Conservation (phyloP, 23 red algal genomes). For the Agarophyton chilense region DNA sequence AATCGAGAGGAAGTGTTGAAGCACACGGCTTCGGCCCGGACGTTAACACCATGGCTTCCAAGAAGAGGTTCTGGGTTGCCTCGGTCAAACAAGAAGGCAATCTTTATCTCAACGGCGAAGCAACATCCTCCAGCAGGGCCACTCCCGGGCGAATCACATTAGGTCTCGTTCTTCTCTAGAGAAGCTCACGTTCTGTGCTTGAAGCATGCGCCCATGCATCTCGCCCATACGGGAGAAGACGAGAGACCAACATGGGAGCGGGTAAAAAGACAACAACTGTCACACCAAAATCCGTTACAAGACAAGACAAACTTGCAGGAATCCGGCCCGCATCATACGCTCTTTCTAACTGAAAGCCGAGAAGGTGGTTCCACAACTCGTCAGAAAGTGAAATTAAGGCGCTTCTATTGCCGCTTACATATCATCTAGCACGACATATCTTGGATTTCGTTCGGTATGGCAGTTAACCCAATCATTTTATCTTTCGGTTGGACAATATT, state of each 20-base stretch:
- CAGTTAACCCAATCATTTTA: neutral
- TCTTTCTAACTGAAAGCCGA: neutral
- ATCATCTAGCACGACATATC: neutral
- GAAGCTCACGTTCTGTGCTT: neutral
- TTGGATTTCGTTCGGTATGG: neutral
- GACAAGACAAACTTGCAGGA: neutral
- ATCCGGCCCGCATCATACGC: neutral
- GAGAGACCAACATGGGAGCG: neutral
- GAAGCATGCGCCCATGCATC: neutral
- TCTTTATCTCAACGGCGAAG: neutral
- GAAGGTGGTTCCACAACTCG: neutral
- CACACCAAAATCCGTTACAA: slow-evolving; percentile 21
- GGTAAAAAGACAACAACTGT: neutral
- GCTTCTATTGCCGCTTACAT: neutral
- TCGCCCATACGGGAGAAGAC: neutral
- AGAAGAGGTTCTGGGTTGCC: no score
- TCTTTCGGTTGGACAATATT: neutral
- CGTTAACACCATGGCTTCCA: no score
- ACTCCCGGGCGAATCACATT: neutral
- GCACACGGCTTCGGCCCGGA: neutral
- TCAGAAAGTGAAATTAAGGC: neutral
- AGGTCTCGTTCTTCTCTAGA: neutral
- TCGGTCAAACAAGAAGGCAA: neutral
- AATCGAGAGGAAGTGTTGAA: neutral
- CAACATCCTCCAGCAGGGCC: neutral